Conservation (phyloP, 2,329 filamentous ascomycete species). For the Xylariaceae sp. region DNA sequence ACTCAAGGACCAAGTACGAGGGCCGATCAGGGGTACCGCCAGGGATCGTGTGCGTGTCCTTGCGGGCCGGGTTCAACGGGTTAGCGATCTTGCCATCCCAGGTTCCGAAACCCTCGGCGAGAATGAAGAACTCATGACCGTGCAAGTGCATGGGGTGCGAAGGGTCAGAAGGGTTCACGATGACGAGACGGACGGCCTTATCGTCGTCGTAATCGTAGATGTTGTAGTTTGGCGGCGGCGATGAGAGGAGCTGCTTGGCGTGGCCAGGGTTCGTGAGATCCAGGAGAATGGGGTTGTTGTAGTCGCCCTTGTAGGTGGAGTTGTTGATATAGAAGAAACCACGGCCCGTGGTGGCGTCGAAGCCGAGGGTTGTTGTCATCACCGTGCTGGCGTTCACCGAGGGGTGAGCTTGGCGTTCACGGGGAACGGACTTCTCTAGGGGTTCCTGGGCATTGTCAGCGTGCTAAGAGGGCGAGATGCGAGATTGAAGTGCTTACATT, state of each 20-base stretch:
- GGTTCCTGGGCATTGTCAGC: background rate
- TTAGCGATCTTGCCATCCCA: constrained; percentile 27
- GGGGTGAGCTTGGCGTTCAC: background rate
- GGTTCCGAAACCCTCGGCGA: constrained; percentile 10
- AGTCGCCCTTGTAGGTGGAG: background rate
- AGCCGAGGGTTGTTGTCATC: background rate
- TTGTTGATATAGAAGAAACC: background rate
- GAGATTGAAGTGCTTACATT: background rate
- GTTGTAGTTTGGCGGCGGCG: background rate
- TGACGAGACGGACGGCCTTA: background rate
- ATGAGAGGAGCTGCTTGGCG: background rate
- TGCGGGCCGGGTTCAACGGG: constrained; percentile 32
- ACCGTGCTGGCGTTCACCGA: background rate
- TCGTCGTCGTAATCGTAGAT: background rate
- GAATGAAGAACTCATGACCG: background rate
- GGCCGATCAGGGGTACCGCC: background rate
- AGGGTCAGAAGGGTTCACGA: background rate
- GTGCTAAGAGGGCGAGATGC: background rate
- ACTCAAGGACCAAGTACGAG: background rate
- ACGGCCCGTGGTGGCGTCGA: background rate
- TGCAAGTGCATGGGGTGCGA: background rate
- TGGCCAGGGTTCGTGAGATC: background rate
- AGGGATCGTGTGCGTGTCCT: background rate
- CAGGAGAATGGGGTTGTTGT: background rate
- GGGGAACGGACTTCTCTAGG: background rate